phyloP scores from a whole-genome alignment of 345 rosid species.

The Angophora floribunda region DNA sequence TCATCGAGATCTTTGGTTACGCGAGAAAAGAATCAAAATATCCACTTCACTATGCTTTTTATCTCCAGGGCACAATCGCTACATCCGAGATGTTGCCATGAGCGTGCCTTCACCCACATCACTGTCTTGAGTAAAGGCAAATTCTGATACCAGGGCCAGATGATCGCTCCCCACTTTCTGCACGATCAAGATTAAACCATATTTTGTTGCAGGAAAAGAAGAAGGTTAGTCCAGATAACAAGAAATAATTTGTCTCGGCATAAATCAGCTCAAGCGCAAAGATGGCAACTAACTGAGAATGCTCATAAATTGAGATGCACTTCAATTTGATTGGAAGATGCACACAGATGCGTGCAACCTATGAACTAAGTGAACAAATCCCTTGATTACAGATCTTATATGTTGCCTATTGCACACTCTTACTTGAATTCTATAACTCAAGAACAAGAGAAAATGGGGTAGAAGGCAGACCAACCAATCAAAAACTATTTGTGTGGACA shows the following conservation, averaged over 20 bases:
- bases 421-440: background rate
- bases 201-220: background rate
- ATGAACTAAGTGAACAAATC: background rate
- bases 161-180: constrained; percentile 82
- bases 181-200: background rate
- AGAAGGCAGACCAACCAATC: background rate
- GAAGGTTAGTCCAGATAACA: background rate
- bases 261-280: background rate
- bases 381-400: background rate
- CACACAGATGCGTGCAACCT: background rate
- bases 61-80: background rate
- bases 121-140: constrained; percentile 14
- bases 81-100: background rate
- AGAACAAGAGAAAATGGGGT: background rate
- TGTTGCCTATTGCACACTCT: background rate
- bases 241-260: background rate
- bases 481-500: background rate
- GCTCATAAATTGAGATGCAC: background rate
- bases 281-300: background rate
- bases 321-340: background rate
- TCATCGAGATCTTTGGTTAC: background rate
- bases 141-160: constrained; percentile 72
- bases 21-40: background rate
- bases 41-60: background rate
- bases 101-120: background rate